Percentiles rank a stretch among this genome's conserved stretches.
Conservation (phyloP, 345 rosid species). For the Eucalyptus melliodora region DNA sequence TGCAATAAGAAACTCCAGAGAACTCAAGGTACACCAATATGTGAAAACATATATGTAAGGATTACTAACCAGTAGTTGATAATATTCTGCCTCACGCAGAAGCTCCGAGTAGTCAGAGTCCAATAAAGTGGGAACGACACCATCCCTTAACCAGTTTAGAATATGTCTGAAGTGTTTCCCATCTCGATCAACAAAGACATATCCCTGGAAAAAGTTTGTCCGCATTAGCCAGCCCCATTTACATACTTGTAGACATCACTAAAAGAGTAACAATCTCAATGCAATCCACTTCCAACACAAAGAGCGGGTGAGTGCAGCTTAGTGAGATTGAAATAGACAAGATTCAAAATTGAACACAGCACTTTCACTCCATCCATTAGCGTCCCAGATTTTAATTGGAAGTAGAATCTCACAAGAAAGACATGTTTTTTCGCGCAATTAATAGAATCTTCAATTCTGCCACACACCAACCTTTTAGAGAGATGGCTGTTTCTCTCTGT, state of each 20-base stretch:
- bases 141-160: slow-evolving; percentile 93
- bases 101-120: slow-evolving; percentile 60
- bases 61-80: slow-evolving; percentile 65
- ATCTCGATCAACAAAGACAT: slow-evolving; percentile 79
- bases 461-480: neutral
- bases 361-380: neutral
- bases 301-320: neutral
- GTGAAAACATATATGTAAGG: neutral
- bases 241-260: neutral
- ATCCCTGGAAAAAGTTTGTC: slow-evolving; percentile 42
- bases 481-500: neutral
- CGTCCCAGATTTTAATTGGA: neutral
- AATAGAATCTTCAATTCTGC: neutral
- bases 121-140: slow-evolving; percentile 49
- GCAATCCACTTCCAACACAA: neutral
- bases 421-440: neutral
- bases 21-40: neutral
- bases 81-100: slow-evolving; percentile 77
- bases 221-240: neutral
- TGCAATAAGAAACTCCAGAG: neutral
- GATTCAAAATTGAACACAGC: neutral
- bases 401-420: neutral
- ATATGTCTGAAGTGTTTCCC: slow-evolving; percentile 83
- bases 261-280: neutral
- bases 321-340: neutral